phyloP scores from a whole-genome alignment of 2,329 filamentous ascomycete genomes.

The Tolypocladium tropicale region DNA sequence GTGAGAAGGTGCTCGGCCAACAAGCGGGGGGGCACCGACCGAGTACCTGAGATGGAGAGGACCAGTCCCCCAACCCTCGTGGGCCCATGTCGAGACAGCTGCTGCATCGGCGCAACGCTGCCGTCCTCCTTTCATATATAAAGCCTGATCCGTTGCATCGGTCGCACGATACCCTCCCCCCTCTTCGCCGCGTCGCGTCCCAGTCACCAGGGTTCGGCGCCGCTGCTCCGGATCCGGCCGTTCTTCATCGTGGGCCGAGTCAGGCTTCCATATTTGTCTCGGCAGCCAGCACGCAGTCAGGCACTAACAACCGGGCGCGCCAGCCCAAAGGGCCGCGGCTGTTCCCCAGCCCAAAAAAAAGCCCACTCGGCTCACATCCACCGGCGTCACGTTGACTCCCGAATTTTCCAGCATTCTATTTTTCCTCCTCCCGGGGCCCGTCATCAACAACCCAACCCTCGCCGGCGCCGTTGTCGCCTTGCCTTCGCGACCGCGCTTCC shows the following conservation, averaged over 20 bases:
- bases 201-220: background rate
- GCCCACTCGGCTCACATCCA: background rate
- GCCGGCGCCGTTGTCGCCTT: background rate
- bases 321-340: too few species aligned
- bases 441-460: too few species aligned
- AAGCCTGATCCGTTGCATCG: too few species aligned
- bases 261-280: background rate
- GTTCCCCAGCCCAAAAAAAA: too few species aligned
- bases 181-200: background rate
- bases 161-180: too few species aligned
- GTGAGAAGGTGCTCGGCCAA: background rate
- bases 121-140: background rate
- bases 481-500: background rate
- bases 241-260: background rate
- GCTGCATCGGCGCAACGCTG: background rate
- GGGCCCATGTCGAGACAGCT: background rate
- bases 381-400: background rate
- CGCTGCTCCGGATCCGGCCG: background rate
- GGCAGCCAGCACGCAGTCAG: background rate
- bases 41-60: too few species aligned
- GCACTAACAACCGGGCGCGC: background rate
- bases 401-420: too few species aligned
- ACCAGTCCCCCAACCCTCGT: background rate
- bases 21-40: background rate
- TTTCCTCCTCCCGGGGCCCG: background rate